Evolutionary conservation across 208 protist genomes (phyloP), one percentile per base, ranked within the genome.

Genomic region (Leishmania arabica): DNA sequence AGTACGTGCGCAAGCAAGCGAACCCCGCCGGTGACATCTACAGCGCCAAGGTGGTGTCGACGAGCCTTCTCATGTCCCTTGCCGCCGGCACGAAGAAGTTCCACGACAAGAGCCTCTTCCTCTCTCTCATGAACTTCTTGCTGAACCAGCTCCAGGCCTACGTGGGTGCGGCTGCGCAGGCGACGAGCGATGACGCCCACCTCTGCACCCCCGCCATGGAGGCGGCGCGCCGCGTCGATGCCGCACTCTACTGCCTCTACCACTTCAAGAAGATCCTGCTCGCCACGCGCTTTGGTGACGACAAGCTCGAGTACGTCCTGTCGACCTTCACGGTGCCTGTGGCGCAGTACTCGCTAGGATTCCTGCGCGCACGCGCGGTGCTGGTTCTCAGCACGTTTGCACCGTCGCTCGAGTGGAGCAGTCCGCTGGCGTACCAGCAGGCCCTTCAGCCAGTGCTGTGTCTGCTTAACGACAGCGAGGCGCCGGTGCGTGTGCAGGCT

Each of bases 1-100:
- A 99, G 84, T 99, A 96, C 85, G 83, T 99, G 45, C 90, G 94
- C 70, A 91, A 90, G 86, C 94, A 97, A 85, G 92, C 89, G 66
- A 96, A 90, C 80, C 84, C 95, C 8, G 73, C 79, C 15, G 90
- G 91, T 31, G 92, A 98, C 80, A 80, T 98, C 17, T 98, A 90
- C 80, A 98, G 86, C 73, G 84, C 95, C 21, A 92, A 93, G 75
- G 86, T 96, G 2, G 90, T 93, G 7, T 91, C 93, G 6, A 84
- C 87, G 31, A 92, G 87, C 85, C 84, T 97, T 24, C 80, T 98
- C 66, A 79, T 98, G 24, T 83, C 90, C 47, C 77, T 98, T 9
- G 87, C 87, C 2, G 80, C 84, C 40, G 86, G 90, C 0, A 86
- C 88, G 3, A 91, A 90, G 73, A 86, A 89, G 69, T 97, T 95